Evolutionary conservation across 441 rosid species (phyloP).

Genomic region (Adansonia rubrostipa): DNA sequence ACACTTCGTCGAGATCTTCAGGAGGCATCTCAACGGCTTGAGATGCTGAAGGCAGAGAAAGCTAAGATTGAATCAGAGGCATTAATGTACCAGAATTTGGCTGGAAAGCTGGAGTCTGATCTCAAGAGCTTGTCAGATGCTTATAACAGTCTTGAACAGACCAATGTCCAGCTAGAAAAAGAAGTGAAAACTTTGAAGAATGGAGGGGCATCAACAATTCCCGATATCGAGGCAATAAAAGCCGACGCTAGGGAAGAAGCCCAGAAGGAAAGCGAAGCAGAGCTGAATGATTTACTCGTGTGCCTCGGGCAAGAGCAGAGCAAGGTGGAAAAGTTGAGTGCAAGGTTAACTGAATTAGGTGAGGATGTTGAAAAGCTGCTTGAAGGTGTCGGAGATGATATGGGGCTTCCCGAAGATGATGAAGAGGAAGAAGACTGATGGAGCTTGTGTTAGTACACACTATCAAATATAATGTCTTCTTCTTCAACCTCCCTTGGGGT

Average conservation of each 20-base stretch:
- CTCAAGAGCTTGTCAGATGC: conserved; percentile 87
- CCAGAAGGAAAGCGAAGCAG: conserved; percentile 93
- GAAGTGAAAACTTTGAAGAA: conserved; percentile 75
- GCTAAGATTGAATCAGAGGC: conserved; percentile 70
- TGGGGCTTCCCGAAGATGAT: conserved; percentile 68
- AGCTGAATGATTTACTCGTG: conserved; percentile 88
- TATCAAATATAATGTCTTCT: not conserved
- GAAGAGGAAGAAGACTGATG: conserved; percentile 71
- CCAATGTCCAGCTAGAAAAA: conserved; percentile 74
- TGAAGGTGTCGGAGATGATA: conserved; percentile 87
- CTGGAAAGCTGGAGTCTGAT: conserved; percentile 84
- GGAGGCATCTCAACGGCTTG: conserved; percentile 74
- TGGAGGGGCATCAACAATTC: conserved; percentile 48
- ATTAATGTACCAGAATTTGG: conserved; percentile 65
- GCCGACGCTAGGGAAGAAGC: conserved; percentile 95
- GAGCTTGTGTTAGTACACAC: not conserved
- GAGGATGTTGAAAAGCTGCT: conserved; percentile 86
- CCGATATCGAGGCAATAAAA: conserved; percentile 65
- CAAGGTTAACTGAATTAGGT: conserved; percentile 74
- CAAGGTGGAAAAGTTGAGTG: conserved; percentile 79
- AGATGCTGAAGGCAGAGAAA: conserved; percentile 74
- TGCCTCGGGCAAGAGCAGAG: conserved; percentile 99
- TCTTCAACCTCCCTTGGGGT: conserved; percentile 12
- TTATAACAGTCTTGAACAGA: conserved; percentile 85
- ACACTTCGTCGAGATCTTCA: conserved; percentile 80